Evolutionary conservation across 2,329 filamentous ascomycete genomes (phyloP), one percentile per base, ranked within the genome.

Genomic region (Exophiala viscosa): DNA sequence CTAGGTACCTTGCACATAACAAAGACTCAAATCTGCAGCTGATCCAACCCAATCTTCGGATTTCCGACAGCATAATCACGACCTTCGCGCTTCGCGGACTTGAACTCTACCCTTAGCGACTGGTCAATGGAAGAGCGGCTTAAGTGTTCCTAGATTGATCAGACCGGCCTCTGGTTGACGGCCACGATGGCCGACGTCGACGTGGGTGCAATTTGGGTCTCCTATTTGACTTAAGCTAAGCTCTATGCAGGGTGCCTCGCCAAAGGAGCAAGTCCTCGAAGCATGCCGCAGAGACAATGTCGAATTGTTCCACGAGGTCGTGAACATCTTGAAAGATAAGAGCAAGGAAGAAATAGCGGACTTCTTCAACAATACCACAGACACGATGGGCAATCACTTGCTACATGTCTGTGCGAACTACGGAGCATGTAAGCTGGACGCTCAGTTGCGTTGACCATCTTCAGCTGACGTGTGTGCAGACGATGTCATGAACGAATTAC

Each of bases 201-300:
- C 60, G 73, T 75, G 62, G 59, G 65, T 57, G 23, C n/a, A 4
- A 32, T 11, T 32, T 28, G 17, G 20, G n/a, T 23, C 13, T 8
- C n/a, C 9, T 13, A 9, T 20, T 28, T 23, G 20, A 23, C n/a
- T 11, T 47, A 17, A 35, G 32, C 51, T 51, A 17, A 50, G 13
- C 23, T 32, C 33, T 49, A 10, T 36, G 39, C 64, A 95, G 87
- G 93, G 92, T 69, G 92, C 92, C 63, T 88, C 88, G 55, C 83
- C 85, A 42, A 80, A 85, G 70, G 92, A 97, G 76, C 82, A 88
- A 66, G 82, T 97, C 64, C 83, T 97, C 72, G 92, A 95, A 76
- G 89, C 93, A 64, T 95, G 88, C 74, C 89, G 92, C 57, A 83
- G 90, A 66, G 92, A 97, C 79, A 96, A 97, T 73, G 85, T 85